A percentile compares a stretch with the other conserved stretches of the same genome.
These are phyloP conservation scores for Trichophyton simii DNA, from an alignment of 2,329 filamentous ascomycete genomes.

Conservation along the genomic window DNA sequence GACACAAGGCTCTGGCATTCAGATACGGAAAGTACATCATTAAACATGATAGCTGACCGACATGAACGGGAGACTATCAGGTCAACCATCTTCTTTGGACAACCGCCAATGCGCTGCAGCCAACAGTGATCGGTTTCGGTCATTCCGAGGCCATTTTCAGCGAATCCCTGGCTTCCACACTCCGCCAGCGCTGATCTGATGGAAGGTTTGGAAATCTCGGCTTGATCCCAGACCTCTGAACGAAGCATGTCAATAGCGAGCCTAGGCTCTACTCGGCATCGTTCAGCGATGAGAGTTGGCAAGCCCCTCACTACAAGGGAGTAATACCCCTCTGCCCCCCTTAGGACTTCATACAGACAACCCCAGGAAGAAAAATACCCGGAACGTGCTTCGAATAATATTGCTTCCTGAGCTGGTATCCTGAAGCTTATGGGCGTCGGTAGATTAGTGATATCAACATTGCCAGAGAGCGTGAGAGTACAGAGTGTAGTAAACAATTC, in stretches of 20 bases:
- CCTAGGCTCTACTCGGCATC: constrained; percentile 59
- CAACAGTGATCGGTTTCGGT: constrained; percentile 30
- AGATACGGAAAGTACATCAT: constrained; percentile 28
- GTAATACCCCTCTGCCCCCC: constrained; percentile 8
- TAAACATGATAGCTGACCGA: constrained; percentile 41
- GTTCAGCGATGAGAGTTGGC: constrained; percentile 60
- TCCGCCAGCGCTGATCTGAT: not conserved
- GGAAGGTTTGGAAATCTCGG: constrained; percentile 31
- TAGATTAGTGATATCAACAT: constrained; percentile 24
- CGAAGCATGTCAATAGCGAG: constrained; percentile 64
- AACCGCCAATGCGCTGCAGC: constrained; percentile 52
- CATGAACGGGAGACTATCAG: constrained; percentile 39
- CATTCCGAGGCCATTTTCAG: not conserved
- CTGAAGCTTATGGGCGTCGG: constrained; percentile 51
- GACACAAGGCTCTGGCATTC: constrained; percentile 31
- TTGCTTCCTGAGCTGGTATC: constrained; percentile 47
- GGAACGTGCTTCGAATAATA: constrained; percentile 43
- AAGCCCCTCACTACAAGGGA: constrained; percentile 44
- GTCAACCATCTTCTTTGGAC: constrained; percentile 63
- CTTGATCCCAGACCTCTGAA: constrained; percentile 56
- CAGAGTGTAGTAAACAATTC: constrained; percentile 50
- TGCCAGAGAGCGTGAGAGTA: constrained; percentile 14
- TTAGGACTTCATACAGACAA: constrained; percentile 46
- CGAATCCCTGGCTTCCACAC: not conserved
- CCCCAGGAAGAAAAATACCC: constrained; percentile 61